A percentile compares a stretch with the other conserved stretches of the same genome.
phyloP scores from a whole-genome alignment of 306 rosid genomes.

The Cucurbita argyrosperma region DNA sequence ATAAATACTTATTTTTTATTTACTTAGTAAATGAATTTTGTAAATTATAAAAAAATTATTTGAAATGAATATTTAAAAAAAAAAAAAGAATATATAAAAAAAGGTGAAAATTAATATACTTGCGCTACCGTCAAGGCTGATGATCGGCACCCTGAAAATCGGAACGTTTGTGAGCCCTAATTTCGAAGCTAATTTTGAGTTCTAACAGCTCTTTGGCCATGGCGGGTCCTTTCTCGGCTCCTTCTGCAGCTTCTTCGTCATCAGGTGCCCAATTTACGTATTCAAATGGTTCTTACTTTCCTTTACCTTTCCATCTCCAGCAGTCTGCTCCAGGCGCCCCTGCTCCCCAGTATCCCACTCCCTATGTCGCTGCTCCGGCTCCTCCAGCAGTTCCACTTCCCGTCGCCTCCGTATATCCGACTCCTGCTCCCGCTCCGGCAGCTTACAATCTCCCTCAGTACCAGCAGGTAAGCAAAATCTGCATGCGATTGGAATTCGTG shows the following conservation, averaged over 20 bases:
- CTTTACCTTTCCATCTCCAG: conserved; percentile 76
- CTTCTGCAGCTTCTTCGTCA: conserved; percentile 18
- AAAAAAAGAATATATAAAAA: too few species aligned
- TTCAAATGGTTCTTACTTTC: conserved; percentile 49
- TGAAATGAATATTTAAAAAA: too few species aligned
- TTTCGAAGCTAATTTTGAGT: not conserved
- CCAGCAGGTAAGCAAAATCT: conserved; percentile 33
- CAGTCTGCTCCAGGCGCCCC: conserved; percentile 28
- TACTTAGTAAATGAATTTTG: too few species aligned
- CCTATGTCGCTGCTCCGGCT: conserved; percentile 24
- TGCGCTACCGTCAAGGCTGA: not conserved
- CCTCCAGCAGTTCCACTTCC: conserved; percentile 13
- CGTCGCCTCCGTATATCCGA: conserved; percentile 25
- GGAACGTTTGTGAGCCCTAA: not conserved
- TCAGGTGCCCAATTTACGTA: conserved; percentile 39
- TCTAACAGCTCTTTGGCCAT: conserved; percentile 11
- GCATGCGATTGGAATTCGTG: not conserved
- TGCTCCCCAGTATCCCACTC: conserved; percentile 33
- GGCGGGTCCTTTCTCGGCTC: conserved; percentile 33
- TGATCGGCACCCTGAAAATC: not conserved
- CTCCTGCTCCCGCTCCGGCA: conserved; percentile 25
- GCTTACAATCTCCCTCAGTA: conserved; percentile 56
- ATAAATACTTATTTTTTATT: too few species aligned
- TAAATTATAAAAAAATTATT: too few species aligned
- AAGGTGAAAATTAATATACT: too few species aligned